Evolutionary conservation across 495 filamentous ascomycete genomes (phyloP), one percentile per base, ranked within the genome.

Genomic region (Aspergillus leporis): DNA sequence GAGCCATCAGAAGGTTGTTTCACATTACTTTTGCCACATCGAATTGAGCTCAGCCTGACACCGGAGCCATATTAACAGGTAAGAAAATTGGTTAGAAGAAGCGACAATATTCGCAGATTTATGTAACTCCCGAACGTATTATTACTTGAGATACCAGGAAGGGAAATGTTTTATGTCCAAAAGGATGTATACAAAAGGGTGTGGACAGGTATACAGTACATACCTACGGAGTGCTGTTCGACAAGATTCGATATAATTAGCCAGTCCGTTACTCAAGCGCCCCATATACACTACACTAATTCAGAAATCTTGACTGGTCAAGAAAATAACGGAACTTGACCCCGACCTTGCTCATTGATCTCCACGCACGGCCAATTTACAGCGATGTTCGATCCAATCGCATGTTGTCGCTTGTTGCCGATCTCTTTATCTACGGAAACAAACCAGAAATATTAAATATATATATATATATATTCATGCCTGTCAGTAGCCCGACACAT

Each of bases 291-390:
- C 3, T 21, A 5, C 30, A 12, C 16, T 30, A 34, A 53, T 53
- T 40, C 12, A 34, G 32, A 23, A 21, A 31, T 18, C n/a, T 22
- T 40, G 51, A 53, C 51, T 53, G 51, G 51, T 53, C 51, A 53
- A 7, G 23, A 38, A 25, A 53, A 53, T 38, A 22, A 14, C 43
- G 43, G 19, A 23, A 47, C 43, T 19, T 14, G 40, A 21, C 18
- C 40, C 40, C 40, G 16, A 43, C 40, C 2, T 43, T 43, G 18
- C 7, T 47, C 43, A 47, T 23, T 47, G 43, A 47, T 22, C 43
- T n/a, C 43, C 43, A 47, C 43, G 21, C 43, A 5, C 19, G 13
- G 43, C 43, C 43, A 23, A 23, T 22, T 13, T 47, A 3, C 18
- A 23, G 18, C 19, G 21, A 22, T 22, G 21, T n/a, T 8, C n/a